Evolutionary conservation across 148 eudicot species (phyloP), one percentile per base, ranked within the genome.

Genomic region (Heliosperma pusillum): DNA sequence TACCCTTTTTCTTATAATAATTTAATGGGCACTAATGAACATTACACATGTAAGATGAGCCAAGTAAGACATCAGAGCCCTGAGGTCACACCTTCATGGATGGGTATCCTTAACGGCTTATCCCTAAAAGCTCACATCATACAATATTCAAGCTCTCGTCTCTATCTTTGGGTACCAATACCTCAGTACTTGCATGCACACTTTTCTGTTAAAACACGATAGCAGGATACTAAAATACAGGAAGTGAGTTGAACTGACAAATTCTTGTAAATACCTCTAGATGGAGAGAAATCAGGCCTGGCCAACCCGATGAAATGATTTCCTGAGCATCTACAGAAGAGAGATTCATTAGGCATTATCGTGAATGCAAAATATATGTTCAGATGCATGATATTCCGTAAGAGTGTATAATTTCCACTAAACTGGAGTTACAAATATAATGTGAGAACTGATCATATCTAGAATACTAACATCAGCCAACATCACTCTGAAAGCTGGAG

Each of bases 281-380:
- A 84, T 84, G 92, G 71, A 93, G 81, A 40, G 84, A 88, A 71
- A 78, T 83, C 82, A 93, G 82, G 76, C 91, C 97, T 67, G 97
- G 98, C 98, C 97, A 93, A 73, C 98, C 90, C 77, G 77, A 76
- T 76, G 92, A 88, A 80, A 93, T 89, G 79, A 91, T 87, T 84
- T 33, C 85, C 77, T 87, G 97, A 44, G 98, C 80, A 82, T 85
- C 98, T 93, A 73, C 76, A 71, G 70, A 62, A 53, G 17, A 72
- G 40, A 69, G 42, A 60, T 57, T 12, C 20, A 53, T 73, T 40
- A 76, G 62, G 65, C 44, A 22, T 44, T 3, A 63, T 10, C 47
- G 8, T 1, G 24, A 33, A 8, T 50, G 66, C 21, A 66, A 21
- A 55, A 56, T 57, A 44, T 36, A 10, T 21, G 40, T 16, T 53